Conservation (phyloP, 176 grass and related monocot genomes). For the Puccinellia tenuiflora region DNA sequence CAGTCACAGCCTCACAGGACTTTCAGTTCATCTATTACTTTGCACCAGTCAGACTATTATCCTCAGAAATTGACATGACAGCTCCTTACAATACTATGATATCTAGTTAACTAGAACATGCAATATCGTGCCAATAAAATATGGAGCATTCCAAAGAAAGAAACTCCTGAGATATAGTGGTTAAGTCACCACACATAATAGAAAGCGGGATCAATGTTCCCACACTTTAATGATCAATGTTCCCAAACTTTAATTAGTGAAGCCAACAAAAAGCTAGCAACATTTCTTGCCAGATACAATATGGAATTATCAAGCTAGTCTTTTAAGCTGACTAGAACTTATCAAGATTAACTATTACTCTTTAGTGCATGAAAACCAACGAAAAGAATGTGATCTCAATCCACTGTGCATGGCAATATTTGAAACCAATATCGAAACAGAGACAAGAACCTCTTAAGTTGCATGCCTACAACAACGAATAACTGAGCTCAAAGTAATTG, state of each 20-base stretch:
- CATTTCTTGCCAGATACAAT: neutral
- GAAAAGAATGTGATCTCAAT: neutral
- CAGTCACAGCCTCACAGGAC: neutral
- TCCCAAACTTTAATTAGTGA: neutral
- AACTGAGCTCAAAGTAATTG: neutral
- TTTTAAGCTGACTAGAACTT: neutral
- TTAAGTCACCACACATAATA: neutral
- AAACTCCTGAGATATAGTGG: neutral
- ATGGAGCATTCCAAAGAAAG: neutral
- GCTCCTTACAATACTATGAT: neutral
- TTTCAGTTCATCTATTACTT: neutral
- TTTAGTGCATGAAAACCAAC: neutral
- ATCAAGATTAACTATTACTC: neutral
- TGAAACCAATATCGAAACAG: neutral
- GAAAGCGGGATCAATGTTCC: neutral
- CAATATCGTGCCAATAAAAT: neutral
- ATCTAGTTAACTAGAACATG: neutral
- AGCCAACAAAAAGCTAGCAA: neutral
- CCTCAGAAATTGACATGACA: neutral
- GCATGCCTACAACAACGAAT: neutral
- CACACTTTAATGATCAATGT: neutral
- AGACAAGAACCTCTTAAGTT: neutral
- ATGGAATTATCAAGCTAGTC: neutral
- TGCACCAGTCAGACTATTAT: neutral
- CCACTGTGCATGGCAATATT: neutral